Conservation (phyloP, 345 rosid species). For the Aquilaria malaccensis region DNA sequence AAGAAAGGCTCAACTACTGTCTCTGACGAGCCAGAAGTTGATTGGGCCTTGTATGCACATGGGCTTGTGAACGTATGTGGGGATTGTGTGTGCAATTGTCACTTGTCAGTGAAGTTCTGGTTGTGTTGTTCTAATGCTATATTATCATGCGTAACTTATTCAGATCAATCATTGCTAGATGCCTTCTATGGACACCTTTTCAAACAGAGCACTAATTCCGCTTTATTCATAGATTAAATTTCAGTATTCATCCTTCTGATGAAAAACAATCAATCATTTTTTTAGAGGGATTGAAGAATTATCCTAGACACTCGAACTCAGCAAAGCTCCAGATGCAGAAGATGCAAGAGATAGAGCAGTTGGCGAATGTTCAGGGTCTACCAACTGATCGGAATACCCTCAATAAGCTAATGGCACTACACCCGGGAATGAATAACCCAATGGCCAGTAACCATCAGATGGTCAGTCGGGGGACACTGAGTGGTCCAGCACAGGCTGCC, state of each 20-base stretch:
- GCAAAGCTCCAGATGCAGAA: constrained; percentile 74
- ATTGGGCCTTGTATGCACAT: no score
- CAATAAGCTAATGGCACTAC: constrained; percentile 70
- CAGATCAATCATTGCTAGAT: no score
- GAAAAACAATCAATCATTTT: not conserved
- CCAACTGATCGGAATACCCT: constrained; percentile 75
- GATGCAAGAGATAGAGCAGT: constrained; percentile 86
- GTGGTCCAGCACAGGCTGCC: constrained; percentile 80
- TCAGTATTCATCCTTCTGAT: no score
- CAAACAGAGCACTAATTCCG: no score
- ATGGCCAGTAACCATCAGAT: constrained; percentile 42
- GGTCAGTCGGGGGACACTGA: constrained; percentile 51
- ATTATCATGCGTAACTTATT: no score
- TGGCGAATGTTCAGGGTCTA: constrained; percentile 64
- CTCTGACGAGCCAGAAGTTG: no score
- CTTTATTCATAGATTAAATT: no score
- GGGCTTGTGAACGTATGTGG: no score
- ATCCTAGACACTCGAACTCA: constrained; percentile 45
- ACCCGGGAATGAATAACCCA: constrained; percentile 49
- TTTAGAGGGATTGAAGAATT: constrained; percentile 84
- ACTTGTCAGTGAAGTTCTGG: no score
- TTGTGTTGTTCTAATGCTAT: no score
- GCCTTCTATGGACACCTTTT: no score
- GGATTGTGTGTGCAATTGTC: no score
- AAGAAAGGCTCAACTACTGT: not conserved